Base-by-base conservation (phyloP, 2,329 filamentous ascomycete species). In the Aaosphaeria arxii region DNA sequence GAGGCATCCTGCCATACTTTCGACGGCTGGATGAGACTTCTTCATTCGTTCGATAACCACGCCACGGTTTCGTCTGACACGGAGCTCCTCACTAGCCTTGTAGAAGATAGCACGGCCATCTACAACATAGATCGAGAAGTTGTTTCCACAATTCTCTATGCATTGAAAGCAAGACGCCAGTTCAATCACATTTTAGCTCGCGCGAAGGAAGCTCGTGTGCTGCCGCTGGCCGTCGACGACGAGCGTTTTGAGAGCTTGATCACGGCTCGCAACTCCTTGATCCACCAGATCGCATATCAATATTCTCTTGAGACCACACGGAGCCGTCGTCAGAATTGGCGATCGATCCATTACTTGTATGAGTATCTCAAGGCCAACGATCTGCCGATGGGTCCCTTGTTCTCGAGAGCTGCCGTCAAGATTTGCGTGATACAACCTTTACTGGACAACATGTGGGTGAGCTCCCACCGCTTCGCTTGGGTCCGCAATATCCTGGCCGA, bases 211-310 rank as follows among this genome's bases (percentile, higher is more conserved):
- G 51, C 47, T 9, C 45, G 50, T n/a, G 55, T 59, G 4, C 54
- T 69, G 3, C 66, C 66, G 4, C 43, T 62, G 28, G 45, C 48
- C 7, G 61, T 57, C 38, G 53, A 54, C n/a, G 49, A 56, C 11
- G 17, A 49, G n/a, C 40, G 49, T 6, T 6, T 50, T 11, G 51
- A 63, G 7, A 44, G 54, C 1, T 36, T 60, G 6, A 41, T 52
- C 17, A 40, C 54, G 6, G 40, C 54, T 4, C 59, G 58, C 28
- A 45, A 50, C 6, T 45, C 52, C 4, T 47, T 70, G 38, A 54
- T 67, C 40, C 63, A 69, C 35, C 63, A 69, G 44, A 52, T 70
- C 31, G 67, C 64, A 6, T 52, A 66, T 44, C 60, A 66, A 42
- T 67, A 66, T 49, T 63, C 66, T 1, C 40, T 61, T 24, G 57